Percentiles rank a stretch among this genome's conserved stretches.
Evolutionary conservation across 78 protist genomes (phyloP).

Genomic region (Corallochytrium limacisporum): DNA sequence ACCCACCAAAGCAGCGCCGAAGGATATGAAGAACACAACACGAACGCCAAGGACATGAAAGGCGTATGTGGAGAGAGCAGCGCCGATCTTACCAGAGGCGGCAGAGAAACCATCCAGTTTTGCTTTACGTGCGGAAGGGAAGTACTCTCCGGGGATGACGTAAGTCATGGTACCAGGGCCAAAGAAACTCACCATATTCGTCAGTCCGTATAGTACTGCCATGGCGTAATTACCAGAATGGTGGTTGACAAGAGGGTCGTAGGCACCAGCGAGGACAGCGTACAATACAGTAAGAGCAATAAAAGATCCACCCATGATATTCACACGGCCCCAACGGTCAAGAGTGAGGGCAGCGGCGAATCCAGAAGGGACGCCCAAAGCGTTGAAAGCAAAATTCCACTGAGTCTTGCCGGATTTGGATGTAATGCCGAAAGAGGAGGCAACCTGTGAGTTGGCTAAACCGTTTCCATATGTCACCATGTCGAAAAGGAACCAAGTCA

Average conservation of each 20-base stretch:
- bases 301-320: neutral
- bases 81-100: constrained; percentile 8
- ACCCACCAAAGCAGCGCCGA: no score
- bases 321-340: neutral
- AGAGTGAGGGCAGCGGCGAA: neutral
- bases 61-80: neutral
- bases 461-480: constrained; percentile 10
- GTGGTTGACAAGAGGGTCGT: neutral
- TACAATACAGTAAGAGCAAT: neutral
- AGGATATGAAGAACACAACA: no score
- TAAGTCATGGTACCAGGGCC: constrained; percentile 15
- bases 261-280: neutral
- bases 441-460: neutral
- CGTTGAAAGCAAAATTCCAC: neutral
- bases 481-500: constrained; percentile 9
- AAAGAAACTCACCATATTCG: neutral
- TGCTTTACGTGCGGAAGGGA: neutral
- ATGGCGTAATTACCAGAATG: neutral
- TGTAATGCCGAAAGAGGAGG: neutral
- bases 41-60: no score
- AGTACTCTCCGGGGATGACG: constrained; percentile 4
- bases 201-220: neutral
- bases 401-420: neutral
- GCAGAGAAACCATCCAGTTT: constrained; percentile 3
- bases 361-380: neutral